Evolutionary conservation across 371 early-diverging fungal genomes (phyloP), one percentile per base, ranked within the genome.

Genomic region (Neoconidiobolus thromboides): DNA sequence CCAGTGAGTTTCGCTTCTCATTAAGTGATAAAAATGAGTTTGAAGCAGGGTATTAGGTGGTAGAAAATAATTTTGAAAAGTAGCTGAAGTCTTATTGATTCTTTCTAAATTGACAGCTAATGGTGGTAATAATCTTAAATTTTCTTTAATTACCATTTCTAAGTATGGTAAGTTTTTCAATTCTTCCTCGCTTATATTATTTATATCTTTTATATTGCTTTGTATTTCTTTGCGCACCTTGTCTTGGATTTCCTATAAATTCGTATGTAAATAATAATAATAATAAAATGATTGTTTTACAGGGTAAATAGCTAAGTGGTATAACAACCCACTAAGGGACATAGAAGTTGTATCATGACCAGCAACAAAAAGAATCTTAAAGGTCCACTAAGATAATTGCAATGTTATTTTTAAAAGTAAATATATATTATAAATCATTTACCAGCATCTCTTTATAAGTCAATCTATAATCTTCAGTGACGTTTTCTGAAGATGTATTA

Each of bases 291-390:
- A 12, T 4, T 2, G 44, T 6, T 9, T 12, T 57, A 57, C 57
- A 6, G 26, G 60, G 26, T 59, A 12, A 1, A 48, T 37, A n/a
- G 60, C 44, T 1, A 59, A 41, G 41, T 59, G 60, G 39, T 59
- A 59, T 42, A 59, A 38, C 9, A 49, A 10, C 4, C 26, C 47
- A 37, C 50, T 50, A 4, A 59, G 39, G 12, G 60, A 4, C 2
- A 36, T 59, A 41, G 50, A 48, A 6, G 60, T 59, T 37, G 60
- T 59, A 14, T 59, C 60, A 36, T 59, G 60, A 15, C 60, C 60
- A 49, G 60, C 60, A 5, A 59, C 49, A 42, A 59, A 59, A 4
- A 59, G 42, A 5, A 59, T 47, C 9, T 59, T 59, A 12, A 59
- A 57, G 6, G 57, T 57, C 49, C 49, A 49, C 49, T 49, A 14